Base-by-base conservation (phyloP, 129 eudicot species). In the Centella asiatica region DNA sequence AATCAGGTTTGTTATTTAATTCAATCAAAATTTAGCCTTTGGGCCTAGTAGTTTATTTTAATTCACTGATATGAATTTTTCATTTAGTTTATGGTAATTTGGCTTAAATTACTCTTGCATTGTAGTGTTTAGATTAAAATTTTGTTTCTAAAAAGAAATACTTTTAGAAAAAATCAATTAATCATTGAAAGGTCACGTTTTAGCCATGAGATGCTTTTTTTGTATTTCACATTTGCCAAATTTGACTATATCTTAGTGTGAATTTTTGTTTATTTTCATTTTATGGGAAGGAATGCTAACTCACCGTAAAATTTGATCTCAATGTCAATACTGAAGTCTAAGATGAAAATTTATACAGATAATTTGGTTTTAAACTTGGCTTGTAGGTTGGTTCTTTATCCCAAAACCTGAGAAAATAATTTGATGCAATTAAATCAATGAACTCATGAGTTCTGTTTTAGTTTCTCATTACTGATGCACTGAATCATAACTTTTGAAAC, bases 121-220 rank as follows among this genome's bases (percentile, higher is more conserved):
- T n/a, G 66, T 61, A 26, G 50, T 40, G 13, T 9, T 60, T 60
- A 23, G 24, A n/a, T n/a, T n/a, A n/a, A n/a, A n/a, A n/a, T n/a
- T n/a, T 26, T 20, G 4, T 42, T 42, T 42, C 14, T 14, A 4
- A 1, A 1, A 6, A 12, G 14, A 42, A 11, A 11, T 42, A 42
- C 24, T 51, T 24, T 51, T 15, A 24, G 57, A 2, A 48, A 22
- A 32, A 51, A 20, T 51, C 20, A n/a, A 4, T n/a, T 19, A 3
- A 5, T n/a, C 6, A n/a, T n/a, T n/a, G n/a, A n/a, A n/a, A 48
- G 20, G 54, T 8, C 27, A 19, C 5, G 19, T 8, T 48, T 42
- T 19, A 48, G 17, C 51, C 51, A 46, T 18, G 24, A 18, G 23
- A 7, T 46, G 14, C 20, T 6, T 46, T n/a, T n/a, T 10, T 45